Percentiles rank a stretch among this genome's conserved stretches.
These are phyloP conservation scores for Garcia nutans DNA, from an alignment of 345 rosid species.

Conservation along the genomic window DNA sequence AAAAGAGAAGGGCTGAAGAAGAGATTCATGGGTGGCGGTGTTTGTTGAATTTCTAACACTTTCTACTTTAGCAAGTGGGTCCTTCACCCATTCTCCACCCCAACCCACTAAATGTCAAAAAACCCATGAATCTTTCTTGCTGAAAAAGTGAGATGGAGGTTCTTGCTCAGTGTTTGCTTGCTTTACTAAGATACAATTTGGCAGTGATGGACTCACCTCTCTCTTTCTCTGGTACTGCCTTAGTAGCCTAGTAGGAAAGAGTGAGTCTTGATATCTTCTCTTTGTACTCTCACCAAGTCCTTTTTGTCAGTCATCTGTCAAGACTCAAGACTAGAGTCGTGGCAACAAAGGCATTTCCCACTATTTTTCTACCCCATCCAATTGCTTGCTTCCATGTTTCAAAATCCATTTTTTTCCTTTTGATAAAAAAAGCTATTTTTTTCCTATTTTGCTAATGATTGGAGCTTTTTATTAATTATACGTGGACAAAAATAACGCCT, in stretches of 20 bases:
- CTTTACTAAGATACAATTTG: background rate
- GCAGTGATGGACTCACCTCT: background rate
- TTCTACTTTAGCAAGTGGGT: conserved; percentile 33
- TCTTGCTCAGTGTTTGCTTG: background rate
- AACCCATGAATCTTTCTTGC: conserved; percentile 22
- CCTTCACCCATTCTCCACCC: conserved; percentile 40
- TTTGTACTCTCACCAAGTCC: conserved; percentile 12
- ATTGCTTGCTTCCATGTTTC: background rate
- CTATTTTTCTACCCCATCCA: background rate
- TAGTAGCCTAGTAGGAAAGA: background rate
- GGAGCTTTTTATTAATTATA: too few species aligned
- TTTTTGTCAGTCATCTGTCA: conserved; percentile 12
- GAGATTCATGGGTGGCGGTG: conserved; percentile 9
- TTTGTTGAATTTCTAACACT: conserved; percentile 26
- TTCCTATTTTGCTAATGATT: too few species aligned
- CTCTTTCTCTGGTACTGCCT: too few species aligned
- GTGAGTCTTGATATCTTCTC: background rate
- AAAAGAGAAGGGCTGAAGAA: background rate
- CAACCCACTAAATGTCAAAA: conserved; percentile 43
- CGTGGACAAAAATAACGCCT: too few species aligned
- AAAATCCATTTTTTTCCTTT: background rate
- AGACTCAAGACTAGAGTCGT: background rate
- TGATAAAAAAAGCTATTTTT: too few species aligned
- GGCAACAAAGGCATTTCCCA: background rate
- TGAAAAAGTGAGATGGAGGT: conserved; percentile 13